Evolutionary conservation across 495 filamentous ascomycete species (phyloP).

Genomic region (Trichoderma asperelloides): DNA sequence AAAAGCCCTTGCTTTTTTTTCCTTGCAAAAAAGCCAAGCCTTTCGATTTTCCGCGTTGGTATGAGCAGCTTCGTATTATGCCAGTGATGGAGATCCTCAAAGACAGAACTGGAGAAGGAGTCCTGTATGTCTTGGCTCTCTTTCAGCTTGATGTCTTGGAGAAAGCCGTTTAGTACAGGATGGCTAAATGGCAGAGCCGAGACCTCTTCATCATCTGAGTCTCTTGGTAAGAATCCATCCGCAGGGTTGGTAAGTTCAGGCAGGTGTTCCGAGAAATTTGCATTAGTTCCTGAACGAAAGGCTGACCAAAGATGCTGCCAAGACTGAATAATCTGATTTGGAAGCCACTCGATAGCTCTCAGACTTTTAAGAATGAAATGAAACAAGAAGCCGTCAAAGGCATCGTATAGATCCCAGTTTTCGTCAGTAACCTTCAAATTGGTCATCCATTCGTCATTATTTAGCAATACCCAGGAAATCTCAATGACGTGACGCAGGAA

Average conservation of each 20-base stretch:
- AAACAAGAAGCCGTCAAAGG: slow-evolving; percentile 59
- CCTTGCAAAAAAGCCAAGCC: slow-evolving; percentile 17
- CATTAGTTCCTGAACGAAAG: neutral
- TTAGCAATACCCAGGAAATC: slow-evolving; percentile 9
- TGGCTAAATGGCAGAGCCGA: slow-evolving; percentile 43
- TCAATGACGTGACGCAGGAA: slow-evolving; percentile 18
- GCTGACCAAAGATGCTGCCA: slow-evolving; percentile 15
- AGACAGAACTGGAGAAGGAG: slow-evolving; percentile 25
- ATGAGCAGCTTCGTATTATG: slow-evolving; percentile 49
- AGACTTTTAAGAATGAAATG: slow-evolving; percentile 10
- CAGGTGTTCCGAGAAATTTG: neutral
- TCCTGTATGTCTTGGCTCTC: slow-evolving; percentile 20
- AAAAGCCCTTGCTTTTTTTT: slow-evolving; percentile 41
- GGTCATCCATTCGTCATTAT: slow-evolving; percentile 7
- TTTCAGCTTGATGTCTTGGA: slow-evolving; percentile 42
- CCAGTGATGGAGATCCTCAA: slow-evolving; percentile 56
- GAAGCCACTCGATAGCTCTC: slow-evolving; percentile 12
- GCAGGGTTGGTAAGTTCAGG: neutral
- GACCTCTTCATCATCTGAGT: too few species aligned
- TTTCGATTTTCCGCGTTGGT: slow-evolving; percentile 11
- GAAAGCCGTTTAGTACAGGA: slow-evolving; percentile 47
- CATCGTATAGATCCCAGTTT: slow-evolving; percentile 47
- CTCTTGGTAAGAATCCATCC: neutral
- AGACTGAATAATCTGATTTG: slow-evolving; percentile 11
- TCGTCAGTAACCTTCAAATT: neutral